Percentiles rank a stretch among this genome's conserved stretches.
These are phyloP conservation scores for Eucalyptus urophylla DNA, from an alignment of 345 rosid genomes.

Conservation along the genomic window DNA sequence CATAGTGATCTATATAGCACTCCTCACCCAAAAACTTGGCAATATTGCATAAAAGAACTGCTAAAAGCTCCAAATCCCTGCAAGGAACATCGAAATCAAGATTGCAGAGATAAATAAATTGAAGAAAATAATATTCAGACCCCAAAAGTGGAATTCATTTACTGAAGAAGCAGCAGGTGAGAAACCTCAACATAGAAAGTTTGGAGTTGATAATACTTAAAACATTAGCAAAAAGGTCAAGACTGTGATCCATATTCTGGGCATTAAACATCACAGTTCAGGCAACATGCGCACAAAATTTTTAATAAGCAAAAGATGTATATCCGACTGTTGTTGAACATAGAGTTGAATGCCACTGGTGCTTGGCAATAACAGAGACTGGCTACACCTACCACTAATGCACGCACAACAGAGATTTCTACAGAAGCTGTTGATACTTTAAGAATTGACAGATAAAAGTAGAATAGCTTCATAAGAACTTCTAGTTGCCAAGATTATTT, in stretches of 20 bases:
- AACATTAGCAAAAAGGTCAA: not conserved
- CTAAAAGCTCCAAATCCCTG: constrained; percentile 85
- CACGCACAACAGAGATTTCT: not conserved
- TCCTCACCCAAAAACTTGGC: constrained; percentile 67
- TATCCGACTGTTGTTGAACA: not conserved
- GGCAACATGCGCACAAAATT: not conserved
- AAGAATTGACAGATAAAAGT: not conserved
- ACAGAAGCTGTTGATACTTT: not conserved
- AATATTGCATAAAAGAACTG: constrained; percentile 51
- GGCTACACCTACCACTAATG: not conserved
- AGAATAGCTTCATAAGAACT: not conserved
- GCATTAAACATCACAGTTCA: not conserved
- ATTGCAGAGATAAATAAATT: not conserved
- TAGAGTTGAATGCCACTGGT: not conserved
- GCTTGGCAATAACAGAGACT: not conserved
- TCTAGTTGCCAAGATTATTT: not conserved
- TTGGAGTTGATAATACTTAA: not conserved
- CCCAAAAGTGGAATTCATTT: not conserved
- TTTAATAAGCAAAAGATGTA: not conserved
- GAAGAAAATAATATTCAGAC: not conserved
- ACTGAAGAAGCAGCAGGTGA: not conserved
- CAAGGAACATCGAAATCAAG: not conserved
- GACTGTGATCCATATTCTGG: not conserved
- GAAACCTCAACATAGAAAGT: not conserved
- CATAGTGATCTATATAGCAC: constrained; percentile 71